Base-by-base conservation (phyloP, 2,329 filamentous ascomycete species). In the Fusarium nisikadoi region DNA sequence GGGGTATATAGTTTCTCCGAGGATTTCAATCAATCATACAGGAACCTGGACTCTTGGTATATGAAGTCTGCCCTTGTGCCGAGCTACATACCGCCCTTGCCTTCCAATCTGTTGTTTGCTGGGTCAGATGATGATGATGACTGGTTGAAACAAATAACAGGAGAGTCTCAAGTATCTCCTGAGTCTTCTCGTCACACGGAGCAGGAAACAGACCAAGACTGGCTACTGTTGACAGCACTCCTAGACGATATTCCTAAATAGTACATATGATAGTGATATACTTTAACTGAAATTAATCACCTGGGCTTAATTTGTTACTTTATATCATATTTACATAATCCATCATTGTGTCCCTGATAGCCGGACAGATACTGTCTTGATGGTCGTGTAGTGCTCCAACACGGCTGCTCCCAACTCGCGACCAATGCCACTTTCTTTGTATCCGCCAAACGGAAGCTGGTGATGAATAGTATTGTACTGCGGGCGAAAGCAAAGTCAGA, bases 101-200 rank as follows among this genome's bases (percentile, higher is more conserved):
- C 27, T 12, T 47, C 27, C 0, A n/a, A 17, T 9, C 5, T 31
- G 2, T 1, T n/a, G 2, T 47, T 3, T 31, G 10, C 27, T 4
- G 27, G 14, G 10, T n/a, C 45, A 6, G 45, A 47, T 9, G 20
- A 47, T 13, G 27, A 31, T n/a, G n/a, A n/a, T n/a, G n/a, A n/a
- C 3, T 47, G 45, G 27, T 10, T 47, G 20, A 17, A 31, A 5
- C 14, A 31, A 4, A 13, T 17, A 5, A 6, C 10, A 0, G 14
- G 27, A 0, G 27, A 47, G 5, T n/a, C 14, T 47, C 20, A 31
- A 3, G 27, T 5, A 2, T 31, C 27, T 2, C 27, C 45, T 17
- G 20, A 12, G 3, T 2, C 14, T 12, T 3, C 45, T 9, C 20
- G 1, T 17, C 45, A 6, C 11, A 33, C 31, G 12, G 31, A 33